These are phyloP conservation scores for Cladophialophora bantiana DNA, from an alignment of 2,329 filamentous ascomycete genomes.

Conservation along the genomic window DNA sequence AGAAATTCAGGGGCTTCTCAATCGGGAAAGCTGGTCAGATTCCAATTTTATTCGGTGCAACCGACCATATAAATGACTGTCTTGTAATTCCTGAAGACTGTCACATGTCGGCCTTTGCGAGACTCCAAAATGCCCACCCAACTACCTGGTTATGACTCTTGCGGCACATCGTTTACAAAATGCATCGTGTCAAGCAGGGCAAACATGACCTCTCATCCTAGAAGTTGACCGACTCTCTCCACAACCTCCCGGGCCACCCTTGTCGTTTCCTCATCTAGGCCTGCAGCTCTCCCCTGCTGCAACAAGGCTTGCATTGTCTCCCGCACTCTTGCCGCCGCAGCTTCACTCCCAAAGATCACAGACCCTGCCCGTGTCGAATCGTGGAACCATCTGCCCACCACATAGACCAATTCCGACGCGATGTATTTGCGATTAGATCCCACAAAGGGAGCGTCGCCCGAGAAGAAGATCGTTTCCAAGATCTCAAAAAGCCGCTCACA, in stretches of 20 bases:
- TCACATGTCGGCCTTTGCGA: not conserved
- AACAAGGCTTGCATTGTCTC: slow-evolving; percentile 48
- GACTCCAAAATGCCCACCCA: not conserved
- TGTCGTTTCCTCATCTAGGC: slow-evolving; percentile 49
- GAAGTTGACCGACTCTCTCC: slow-evolving; percentile 42
- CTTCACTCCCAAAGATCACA: slow-evolving; percentile 65
- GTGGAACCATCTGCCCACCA: slow-evolving; percentile 67
- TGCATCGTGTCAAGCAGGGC: not conserved
- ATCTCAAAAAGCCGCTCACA: slow-evolving; percentile 68
- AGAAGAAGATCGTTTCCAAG: slow-evolving; percentile 72
- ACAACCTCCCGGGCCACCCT: slow-evolving; percentile 48
- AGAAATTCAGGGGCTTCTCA: not conserved
- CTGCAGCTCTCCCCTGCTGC: slow-evolving; percentile 31
- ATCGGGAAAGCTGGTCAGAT: not conserved
- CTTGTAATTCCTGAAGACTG: too few relatives aligned
- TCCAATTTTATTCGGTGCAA: not conserved
- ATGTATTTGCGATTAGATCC: slow-evolving; percentile 64
- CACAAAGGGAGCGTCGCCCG: slow-evolving; percentile 69
- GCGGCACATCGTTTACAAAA: not conserved
- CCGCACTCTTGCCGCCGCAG: slow-evolving; percentile 59
- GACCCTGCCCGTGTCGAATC: slow-evolving; percentile 63
- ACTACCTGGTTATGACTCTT: slow-evolving; percentile 7
- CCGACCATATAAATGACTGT: not conserved
- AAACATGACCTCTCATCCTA: slow-evolving; percentile 19
- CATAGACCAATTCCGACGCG: slow-evolving; percentile 67